These are phyloP conservation scores for Coprinopsis marcescibilis DNA, from an alignment of 768 basidiomycete genomes.

Conservation along the genomic window DNA sequence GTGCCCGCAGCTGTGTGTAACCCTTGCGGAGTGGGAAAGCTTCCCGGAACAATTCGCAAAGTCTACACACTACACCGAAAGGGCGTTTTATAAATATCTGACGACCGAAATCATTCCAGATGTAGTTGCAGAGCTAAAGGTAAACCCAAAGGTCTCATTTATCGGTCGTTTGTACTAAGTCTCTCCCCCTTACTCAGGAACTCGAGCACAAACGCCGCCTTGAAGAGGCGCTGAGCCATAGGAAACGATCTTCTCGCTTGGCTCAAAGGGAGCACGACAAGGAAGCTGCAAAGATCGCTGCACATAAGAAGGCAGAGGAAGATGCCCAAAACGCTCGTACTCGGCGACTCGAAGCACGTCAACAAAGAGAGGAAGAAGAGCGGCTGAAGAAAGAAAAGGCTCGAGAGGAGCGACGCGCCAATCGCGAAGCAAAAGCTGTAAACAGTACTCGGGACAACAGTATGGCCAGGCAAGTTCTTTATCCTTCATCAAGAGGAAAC, in stretches of 20 bases:
- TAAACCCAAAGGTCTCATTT: slow-evolving; percentile 23
- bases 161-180: neutral
- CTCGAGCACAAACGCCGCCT: slow-evolving; percentile 52
- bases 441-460: neutral
- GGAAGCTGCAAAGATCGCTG: slow-evolving; percentile 61
- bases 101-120: slow-evolving; percentile 61
- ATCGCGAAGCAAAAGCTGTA: slow-evolving; percentile 40
- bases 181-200: slow-evolving; percentile 37
- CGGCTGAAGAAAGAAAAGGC: slow-evolving; percentile 50
- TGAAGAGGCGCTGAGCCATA: slow-evolving; percentile 73
- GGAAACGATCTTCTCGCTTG: slow-evolving; percentile 89
- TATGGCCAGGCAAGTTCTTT: neutral
- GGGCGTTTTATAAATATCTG: slow-evolving; percentile 66
- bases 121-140: slow-evolving; percentile 64
- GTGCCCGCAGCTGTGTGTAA: slow-evolving; percentile 64
- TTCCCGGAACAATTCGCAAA: slow-evolving; percentile 71
- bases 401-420: slow-evolving; percentile 47
- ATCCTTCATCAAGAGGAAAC: neutral
- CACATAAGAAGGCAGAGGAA: slow-evolving; percentile 58
- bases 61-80: slow-evolving; percentile 76
- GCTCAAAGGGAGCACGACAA: slow-evolving; percentile 75
- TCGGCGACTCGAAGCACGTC: slow-evolving; percentile 49
- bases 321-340: slow-evolving; percentile 63
- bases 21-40: slow-evolving; percentile 80
- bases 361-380: slow-evolving; percentile 52